phyloP scores from a whole-genome alignment of 768 basidiomycete species.

The Calvatia gigantea region DNA sequence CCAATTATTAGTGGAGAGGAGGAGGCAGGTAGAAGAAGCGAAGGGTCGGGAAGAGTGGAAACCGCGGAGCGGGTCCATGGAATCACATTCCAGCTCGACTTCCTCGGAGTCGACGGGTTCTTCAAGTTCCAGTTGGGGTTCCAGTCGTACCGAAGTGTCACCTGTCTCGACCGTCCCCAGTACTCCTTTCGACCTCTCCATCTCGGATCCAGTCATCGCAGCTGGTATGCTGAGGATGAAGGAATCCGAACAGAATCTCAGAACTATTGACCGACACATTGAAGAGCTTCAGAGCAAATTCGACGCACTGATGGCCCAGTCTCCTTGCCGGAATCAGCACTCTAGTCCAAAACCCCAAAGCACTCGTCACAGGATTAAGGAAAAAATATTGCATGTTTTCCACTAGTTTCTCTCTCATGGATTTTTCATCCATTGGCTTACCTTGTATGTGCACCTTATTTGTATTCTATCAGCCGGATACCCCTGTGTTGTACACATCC shows the following conservation, averaged over 20 bases:
- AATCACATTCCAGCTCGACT: not conserved
- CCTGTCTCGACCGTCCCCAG: not conserved
- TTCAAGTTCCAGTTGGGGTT: not conserved
- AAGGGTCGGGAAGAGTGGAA: not conserved
- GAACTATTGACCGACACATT: not conserved
- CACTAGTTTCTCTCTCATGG: not conserved
- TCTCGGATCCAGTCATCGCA: not conserved
- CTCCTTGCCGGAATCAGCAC: not conserved
- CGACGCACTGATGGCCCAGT: not conserved
- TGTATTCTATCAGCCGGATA: not conserved
- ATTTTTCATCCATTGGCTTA: not conserved
- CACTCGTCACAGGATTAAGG: conserved; percentile 3
- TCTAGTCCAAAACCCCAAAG: not conserved
- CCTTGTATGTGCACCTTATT: not conserved
- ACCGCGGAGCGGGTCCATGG: not conserved
- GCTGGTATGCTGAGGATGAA: conserved; percentile 2
- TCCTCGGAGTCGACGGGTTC: not conserved
- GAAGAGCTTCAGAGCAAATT: conserved; percentile 8
- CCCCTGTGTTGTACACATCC: not conserved
- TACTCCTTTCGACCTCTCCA: not conserved
- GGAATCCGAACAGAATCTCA: conserved; percentile 7
- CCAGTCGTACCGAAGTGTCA: not conserved
- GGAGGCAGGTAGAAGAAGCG: not conserved
- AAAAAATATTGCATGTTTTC: conserved; percentile 4
- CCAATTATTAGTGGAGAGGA: conserved; percentile 1